Percentiles rank a stretch among this genome's conserved stretches.
These are phyloP conservation scores for Sutorius eximius DNA, from an alignment of 1,284 basidiomycete species.

Conservation along the genomic window DNA sequence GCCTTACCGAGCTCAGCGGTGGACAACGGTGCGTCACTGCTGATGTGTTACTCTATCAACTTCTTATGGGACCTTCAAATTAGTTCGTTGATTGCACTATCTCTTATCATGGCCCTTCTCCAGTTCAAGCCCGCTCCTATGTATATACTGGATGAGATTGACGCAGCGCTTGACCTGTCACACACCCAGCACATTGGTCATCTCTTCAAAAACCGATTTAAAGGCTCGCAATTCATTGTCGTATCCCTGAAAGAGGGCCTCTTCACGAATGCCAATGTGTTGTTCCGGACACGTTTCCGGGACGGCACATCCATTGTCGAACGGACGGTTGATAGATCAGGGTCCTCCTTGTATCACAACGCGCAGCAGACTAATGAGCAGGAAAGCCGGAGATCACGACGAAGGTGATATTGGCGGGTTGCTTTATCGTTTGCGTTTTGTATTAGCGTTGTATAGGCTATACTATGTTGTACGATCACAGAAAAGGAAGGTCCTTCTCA, in stretches of 20 bases:
- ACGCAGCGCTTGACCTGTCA: conserved; percentile 93
- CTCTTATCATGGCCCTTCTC: conserved; percentile 95
- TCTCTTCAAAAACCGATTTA: conserved; percentile 95
- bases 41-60: not conserved
- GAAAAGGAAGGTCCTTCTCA: not conserved
- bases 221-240: conserved; percentile 97
- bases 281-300: conserved; percentile 90
- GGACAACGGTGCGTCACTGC: conserved; percentile 78
- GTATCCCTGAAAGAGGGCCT: conserved; percentile 96
- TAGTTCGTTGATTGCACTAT: conserved; percentile 94
- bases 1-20: conserved; percentile 94
- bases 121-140: conserved; percentile 99
- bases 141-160: conserved; percentile 99
- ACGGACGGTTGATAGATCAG: conserved; percentile 64
- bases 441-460: conserved; percentile 20
- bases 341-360: conserved; percentile 40
- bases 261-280: conserved; percentile 96
- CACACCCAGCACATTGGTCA: conserved; percentile 98
- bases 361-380: conserved; percentile 18
- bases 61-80: conserved; percentile 1
- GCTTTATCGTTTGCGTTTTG: conserved; percentile 5
- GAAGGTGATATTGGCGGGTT: conserved; percentile 10
- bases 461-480: conserved; percentile 12
- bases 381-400: conserved; percentile 28
- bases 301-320: conserved; percentile 93